Evolutionary conservation across 345 rosid genomes (phyloP), one percentile per base, ranked within the genome.

Genomic region (Carallia pectinifolia): DNA sequence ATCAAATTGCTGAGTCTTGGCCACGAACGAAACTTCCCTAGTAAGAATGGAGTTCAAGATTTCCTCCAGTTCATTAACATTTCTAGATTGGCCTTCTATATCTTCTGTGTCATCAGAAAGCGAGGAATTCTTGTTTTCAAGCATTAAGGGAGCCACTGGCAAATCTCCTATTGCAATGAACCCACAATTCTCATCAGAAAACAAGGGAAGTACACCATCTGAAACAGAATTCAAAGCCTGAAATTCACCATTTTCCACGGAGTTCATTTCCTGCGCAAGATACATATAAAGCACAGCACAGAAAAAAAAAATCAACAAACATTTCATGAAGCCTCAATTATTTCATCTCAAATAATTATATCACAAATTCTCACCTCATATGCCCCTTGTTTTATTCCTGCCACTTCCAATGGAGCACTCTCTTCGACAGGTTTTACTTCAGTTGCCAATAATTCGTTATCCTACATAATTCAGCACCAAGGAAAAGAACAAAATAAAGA

Each of bases 151-250:
- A 64, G 79, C 82, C 58, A 67, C 65, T 29, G 78, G 72, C 60
- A 74, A 76, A 69, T 79, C 85, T 58, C 29, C 77, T 62, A 73
- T 73, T 15, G 34, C 56, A 66, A 65, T 31, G 48, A 65, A 60
- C 60, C 69, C 87, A 10, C 74, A 71, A 76, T 74, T 71, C 65
- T 84, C 89, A 70, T 80, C 73, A 71, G 77, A 65, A 72, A 77
- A 75, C 16, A 78, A 62, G 48, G 83, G 76, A 36, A 38, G 79
- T 47, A 82, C 60, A 36, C 79, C 83, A 58, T 84, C 84, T 74
- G 79, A 81, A 53, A 77, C 65, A 37, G 68, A 80, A 75, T 85
- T 84, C 53, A 78, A 53, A 53, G 69, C 79, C 17, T 68, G 69
- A 65, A 62, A 62, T 71, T 79, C 82, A 65, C 80, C 84, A 66